Base-by-base conservation (phyloP, 108 stramenopile genomes). In the Epithemia pelagica region DNA sequence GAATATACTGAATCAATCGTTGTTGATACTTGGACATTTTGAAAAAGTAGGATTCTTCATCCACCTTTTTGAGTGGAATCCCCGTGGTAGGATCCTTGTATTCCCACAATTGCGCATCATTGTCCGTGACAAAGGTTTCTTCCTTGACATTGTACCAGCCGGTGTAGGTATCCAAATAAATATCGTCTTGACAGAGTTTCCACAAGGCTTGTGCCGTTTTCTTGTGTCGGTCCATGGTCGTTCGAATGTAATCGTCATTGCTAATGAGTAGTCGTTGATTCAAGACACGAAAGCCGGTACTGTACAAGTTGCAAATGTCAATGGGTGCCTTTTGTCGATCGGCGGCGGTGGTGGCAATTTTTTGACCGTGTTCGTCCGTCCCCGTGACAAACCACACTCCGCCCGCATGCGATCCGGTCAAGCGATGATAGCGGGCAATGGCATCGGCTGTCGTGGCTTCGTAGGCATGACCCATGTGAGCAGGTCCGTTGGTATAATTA, bases 381-480 rank as follows among this genome's bases (percentile, higher is more conserved):
- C 98, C 98, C 7, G 97, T 97, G 24, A 97, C 86, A 74, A 99
- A 97, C 78, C 91, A 94, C 10, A 82, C 85, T 30, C 37, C 61
- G 52, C 66, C 61, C 0, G 82, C 73, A 25, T 65, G 64, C n/a
- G 59, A 52, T 0, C 83, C 86, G 54, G 69, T 61, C 53, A 91
- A 46, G 52, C 98, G 94, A 20, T 85, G 74, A 65, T 89, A 98
- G 0, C 98, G 78, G 21, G 94, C 86, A 54, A 99, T 80, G 26
- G 95, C 94, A 78, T 99, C 98, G 31, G 95, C 64, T 19, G 95
- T 84, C 30, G 94, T 80, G 18, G 88, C 96, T 71, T 98, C 97
- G 79, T 99, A 98, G 20, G 99, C 99, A 67, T 99, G 97, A 5
- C 99, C 99, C 87, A 98, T 97, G 78, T 99, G 97, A 32, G 96